phyloP scores from a whole-genome alignment of 768 basidiomycete species.

The Trametes maxima region DNA sequence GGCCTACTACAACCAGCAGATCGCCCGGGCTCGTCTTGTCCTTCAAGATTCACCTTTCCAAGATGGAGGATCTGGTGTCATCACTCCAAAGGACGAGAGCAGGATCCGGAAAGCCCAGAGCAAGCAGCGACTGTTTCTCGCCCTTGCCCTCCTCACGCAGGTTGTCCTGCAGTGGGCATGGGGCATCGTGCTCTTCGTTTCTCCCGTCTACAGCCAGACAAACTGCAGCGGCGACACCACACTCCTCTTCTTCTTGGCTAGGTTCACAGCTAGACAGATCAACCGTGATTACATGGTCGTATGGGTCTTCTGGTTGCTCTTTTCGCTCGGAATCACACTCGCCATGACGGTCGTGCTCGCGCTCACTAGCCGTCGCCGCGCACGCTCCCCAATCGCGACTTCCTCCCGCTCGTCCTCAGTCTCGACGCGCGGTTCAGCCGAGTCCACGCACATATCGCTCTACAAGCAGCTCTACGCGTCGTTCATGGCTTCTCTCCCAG shows the following conservation, averaged over 20 bases:
- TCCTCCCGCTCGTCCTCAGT: conserved; percentile 12
- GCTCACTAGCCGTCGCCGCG: conserved; percentile 20
- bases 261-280: conserved; percentile 19
- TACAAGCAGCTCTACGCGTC: neutral
- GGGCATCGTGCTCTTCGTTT: conserved; percentile 32
- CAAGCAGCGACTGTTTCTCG: conserved; percentile 25
- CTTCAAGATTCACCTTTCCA: conserved; percentile 12
- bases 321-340: conserved; percentile 30
- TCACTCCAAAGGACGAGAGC: conserved; percentile 14
- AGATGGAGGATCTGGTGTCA: neutral
- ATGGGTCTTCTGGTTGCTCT: conserved; percentile 32
- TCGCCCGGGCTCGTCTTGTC: conserved; percentile 11
- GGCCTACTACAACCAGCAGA: conserved; percentile 22
- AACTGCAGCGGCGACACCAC: conserved; percentile 26
- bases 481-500: neutral
- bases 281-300: conserved; percentile 26
- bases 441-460: neutral
- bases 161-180: conserved; percentile 34
- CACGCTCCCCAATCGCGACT: conserved; percentile 1
- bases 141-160: conserved; percentile 31
- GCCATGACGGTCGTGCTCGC: conserved; percentile 27
- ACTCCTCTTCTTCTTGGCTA: conserved; percentile 25
- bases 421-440: neutral
- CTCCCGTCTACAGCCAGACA: conserved; percentile 26
- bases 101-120: conserved; percentile 24